phyloP scores from a whole-genome alignment of 371 early-diverging fungal genomes.

The Mucor sp. region DNA sequence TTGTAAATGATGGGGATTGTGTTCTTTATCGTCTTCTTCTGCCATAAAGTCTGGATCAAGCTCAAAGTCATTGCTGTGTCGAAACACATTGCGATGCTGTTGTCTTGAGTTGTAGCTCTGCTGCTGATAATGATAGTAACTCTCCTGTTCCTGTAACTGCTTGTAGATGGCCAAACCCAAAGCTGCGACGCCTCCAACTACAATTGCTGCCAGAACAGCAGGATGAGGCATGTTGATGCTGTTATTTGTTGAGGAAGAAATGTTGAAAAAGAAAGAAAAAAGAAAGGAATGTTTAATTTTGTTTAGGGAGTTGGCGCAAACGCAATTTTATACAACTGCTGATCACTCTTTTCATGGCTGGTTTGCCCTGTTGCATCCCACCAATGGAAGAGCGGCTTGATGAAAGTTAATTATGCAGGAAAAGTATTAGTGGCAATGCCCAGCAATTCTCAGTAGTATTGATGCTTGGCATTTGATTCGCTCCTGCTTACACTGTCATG shows the following conservation, averaged over 20 bases:
- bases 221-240: constrained; percentile 6
- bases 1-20: background rate
- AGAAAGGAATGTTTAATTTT: constrained; percentile 6
- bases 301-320: background rate
- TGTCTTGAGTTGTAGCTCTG: background rate
- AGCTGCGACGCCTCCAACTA: background rate
- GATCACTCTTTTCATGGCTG: background rate
- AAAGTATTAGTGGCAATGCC: background rate
- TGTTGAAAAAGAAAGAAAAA: background rate
- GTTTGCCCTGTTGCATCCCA: background rate
- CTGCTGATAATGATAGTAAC: constrained; percentile 8
- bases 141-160: background rate
- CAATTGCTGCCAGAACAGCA: constrained; percentile 1
- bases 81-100: background rate
- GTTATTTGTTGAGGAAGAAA: background rate
- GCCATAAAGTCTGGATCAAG: background rate
- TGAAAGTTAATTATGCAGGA: background rate
- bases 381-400: background rate
- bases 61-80: constrained; percentile 7
- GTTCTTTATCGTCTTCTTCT: background rate
- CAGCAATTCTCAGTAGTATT: background rate
- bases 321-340: background rate
- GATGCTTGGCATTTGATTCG: background rate
- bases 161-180: constrained; percentile 3
- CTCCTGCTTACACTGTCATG: background rate